Evolutionary conservation across 1,139 yeast genomes (phyloP), one percentile per base, ranked within the genome.

Genomic region (Zygosaccharomyces sapae): DNA sequence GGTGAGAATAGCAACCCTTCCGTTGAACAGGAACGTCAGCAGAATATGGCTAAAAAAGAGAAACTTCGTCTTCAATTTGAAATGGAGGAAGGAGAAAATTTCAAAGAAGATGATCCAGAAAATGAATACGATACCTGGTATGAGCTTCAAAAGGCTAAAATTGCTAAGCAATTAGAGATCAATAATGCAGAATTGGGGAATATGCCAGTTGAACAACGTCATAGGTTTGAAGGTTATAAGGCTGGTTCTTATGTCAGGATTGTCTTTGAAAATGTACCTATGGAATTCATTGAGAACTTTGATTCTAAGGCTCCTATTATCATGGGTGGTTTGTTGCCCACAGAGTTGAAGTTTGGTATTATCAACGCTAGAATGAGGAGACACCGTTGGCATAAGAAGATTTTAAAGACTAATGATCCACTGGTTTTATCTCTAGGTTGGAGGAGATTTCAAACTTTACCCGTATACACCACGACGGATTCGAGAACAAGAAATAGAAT

Each of bases 381-480:
- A 68, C 99, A 94, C 66, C 83, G 98, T 73, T 94, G 99, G 99
- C 97, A 92, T 70, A 92, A 90, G 66, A 89, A 89, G 74, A 88
- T 94, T 48, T 75, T 94, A 59, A 94, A 94, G 69, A 81, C 97
- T 7, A 95, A 88, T 64, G 99, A 94, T 71, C 98, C 99, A 1
- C 75, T 94, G 56, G 88, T 94, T 53, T 68, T 94, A 44, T 90
- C 97, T 0, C 72, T 94, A 43, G 99, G 99, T 31, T 94, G 98
- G 99, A 81, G 99, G 72, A 78, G 99, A 68, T 94, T 94, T 73
- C 99, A 94, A 70, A 89, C 98, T 0, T 72, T 92, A 47, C 99
- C 99, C 9, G 78, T 94, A 33, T 94, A 90, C 67, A 89, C 98
- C 4, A 94, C 98, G 0, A 83, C 96, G 4, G 99, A 94, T 69